Evolutionary conservation across 768 basidiomycete genomes (phyloP), one percentile per base, ranked within the genome.

Genomic region (Mycena galopus): DNA sequence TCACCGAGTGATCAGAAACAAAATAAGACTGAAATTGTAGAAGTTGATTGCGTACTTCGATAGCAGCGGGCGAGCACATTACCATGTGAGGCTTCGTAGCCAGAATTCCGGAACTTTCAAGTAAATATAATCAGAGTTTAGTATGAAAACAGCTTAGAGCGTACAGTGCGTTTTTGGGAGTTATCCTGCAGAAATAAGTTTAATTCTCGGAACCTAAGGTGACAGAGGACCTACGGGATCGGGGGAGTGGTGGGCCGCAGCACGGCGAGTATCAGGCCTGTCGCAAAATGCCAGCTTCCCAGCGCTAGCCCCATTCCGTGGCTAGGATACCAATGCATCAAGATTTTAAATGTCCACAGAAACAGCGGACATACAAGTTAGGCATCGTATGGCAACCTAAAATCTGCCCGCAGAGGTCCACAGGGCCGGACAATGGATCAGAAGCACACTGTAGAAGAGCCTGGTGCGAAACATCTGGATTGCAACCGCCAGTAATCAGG

Each of bases 401-500:
- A 17, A 66, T 53, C 47, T 39, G 19, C 4, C 66, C 71, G 37
- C 66, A 67, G 62, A 57, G 16, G 55, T 73, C 71, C 39, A 64
- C 33, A 14, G 30, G 17, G 42, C 62, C 33, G 0, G 53, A 47
- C 66, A 60, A 68, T 2, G 71, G 66, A 29, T 16, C n/a, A 16
- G 4, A 14, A 7, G 42, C 53, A 30, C 58, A 64, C 9, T 73
- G 65, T 23, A 68, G 16, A n/a, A 63, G 23, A 25, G 68, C 9
- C 21, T 27, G 68, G 35, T 73, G 71, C 6, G 71, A 59, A 14
- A 64, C 9, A 21, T 73, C 71, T 73, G 25, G 37, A n/a, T n/a
- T 17, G 27, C 16, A 10, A 3, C 0, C 10, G n/a, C 9, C 21
- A 35, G n/a, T 25, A 14, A 9, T 21, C 21, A 35, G n/a, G 32